A percentile compares a stretch with the other conserved stretches of the same genome.
These are phyloP conservation scores for Phaseolus coccineus DNA, from an alignment of 331 rosid genomes.

Conservation along the genomic window DNA sequence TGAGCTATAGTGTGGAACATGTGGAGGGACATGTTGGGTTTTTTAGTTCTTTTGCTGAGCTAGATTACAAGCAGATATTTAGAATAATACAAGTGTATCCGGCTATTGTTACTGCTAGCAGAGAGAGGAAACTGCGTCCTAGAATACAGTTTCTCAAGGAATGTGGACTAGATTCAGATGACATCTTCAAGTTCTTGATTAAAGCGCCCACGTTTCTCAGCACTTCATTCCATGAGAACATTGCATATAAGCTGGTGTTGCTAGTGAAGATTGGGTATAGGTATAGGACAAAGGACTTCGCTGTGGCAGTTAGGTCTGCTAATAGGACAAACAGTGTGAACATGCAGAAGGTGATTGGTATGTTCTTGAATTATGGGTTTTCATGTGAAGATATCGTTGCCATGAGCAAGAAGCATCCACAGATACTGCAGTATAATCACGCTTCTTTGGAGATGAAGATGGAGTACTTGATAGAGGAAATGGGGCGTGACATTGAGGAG, in stretches of 20 bases:
- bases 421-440: constrained; percentile 74
- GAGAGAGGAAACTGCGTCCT: constrained; percentile 80
- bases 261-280: constrained; percentile 79
- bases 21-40: constrained; percentile 59
- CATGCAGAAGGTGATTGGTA: constrained; percentile 67
- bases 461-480: constrained; percentile 72
- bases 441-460: constrained; percentile 71
- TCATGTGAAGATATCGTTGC: constrained; percentile 63
- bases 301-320: constrained; percentile 66
- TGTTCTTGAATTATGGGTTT: constrained; percentile 69
- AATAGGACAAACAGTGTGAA: constrained; percentile 78
- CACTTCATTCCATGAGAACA: constrained; percentile 65
- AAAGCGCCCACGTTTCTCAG: constrained; percentile 77
- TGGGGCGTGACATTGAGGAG: constrained; percentile 76
- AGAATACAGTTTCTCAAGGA: constrained; percentile 74
- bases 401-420: constrained; percentile 87
- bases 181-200: constrained; percentile 71
- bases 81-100: constrained; percentile 68
- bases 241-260: constrained; percentile 64
- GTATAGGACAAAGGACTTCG: constrained; percentile 67
- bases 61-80: constrained; percentile 65
- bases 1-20: constrained; percentile 72
- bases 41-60: constrained; percentile 65
- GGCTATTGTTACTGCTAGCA: constrained; percentile 65
- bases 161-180: constrained; percentile 69